Evolutionary conservation across 176 grass and related monocot genomes (phyloP), one percentile per base, ranked within the genome.

Genomic region (Tillandsia leiboldiana): DNA sequence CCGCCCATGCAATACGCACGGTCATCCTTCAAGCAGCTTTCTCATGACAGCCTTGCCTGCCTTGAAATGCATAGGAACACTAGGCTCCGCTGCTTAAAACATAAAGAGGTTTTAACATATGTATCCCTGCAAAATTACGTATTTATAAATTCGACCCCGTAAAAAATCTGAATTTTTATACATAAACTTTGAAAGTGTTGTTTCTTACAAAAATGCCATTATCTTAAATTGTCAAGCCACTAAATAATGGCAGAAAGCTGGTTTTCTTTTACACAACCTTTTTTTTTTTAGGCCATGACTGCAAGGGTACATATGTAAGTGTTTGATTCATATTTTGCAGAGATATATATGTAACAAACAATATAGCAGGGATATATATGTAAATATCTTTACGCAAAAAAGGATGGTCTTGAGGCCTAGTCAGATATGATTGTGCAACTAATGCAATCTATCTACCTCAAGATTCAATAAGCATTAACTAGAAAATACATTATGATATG

Each of bases 11-110:
- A 12, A 84, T 74, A 66, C 65, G 75, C 54, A 69, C 27, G 73
- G 73, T 53, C 13, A 53, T 75, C 61, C 52, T 69, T 72, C 12
- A 49, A 78, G 33, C 9, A 82, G 66, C 12, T 67, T 81, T 72
- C 59, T 71, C 63, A 78, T 67, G 66, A 26, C 66, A 49, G 63
- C 75, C 20, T 70, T 70, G 69, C 67, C 73, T 82, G 13, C 50
- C 61, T 78, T 12, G 28, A 73, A 73, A 80, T 66, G 50, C 29
- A 70, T 81, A 64, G 73, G 13, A 83, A 84, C 63, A 63, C 54
- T 51, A 74, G 27, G 59, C n/a, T 48, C 65, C 65, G 27, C 65
- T 67, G 33, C 65, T 67, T 67, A 49, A 67, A 3, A 67, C 33
- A 20, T 61, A 61, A 18, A 61, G 33, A 42, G 33, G 33, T 42